Base-by-base conservation (phyloP, 2,329 filamentous ascomycete genomes). In the Macrophomina pseudophaseolina region DNA sequence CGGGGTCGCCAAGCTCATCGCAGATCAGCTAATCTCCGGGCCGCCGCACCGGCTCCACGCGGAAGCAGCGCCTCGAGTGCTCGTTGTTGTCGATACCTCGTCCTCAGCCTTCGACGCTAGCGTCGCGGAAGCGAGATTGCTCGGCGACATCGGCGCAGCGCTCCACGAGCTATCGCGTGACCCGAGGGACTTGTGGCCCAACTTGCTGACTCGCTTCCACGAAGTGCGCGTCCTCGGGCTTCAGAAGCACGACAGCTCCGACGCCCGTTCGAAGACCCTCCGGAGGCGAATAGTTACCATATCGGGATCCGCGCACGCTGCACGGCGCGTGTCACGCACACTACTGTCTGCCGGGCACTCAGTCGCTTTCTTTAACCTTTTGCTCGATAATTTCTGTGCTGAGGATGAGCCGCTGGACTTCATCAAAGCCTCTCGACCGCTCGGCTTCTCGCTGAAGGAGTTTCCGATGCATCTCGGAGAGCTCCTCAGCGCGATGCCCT, bases 81-180 rank as follows among this genome's bases (percentile, higher is more conserved):
- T 75, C 3, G 64, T 75, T 33, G 69, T 74, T 9, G 52, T 74
- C 2, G 70, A 74, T n/a, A 74, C 70, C 23, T 65, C 48, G 5
- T 68, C 70, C 11, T 51, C 66, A 18, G 49, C 54, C 14, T 74
- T 74, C 49, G 69, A 74, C 46, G 28, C 53, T 30, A n/a, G 52
- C 14, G 46, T 40, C 6, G 66, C 63, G 11, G 62, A 68, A 49
- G 40, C 53, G 30, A 70, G 69, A 30, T 64, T 74, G 12, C 58
- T 64, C 16, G 46, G 51, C 16, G 56, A 33, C 3, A 66, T 72
- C 46, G 48, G 28, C 9, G 51, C 58, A 48, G 65, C 56, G 6
- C 51, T 67, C 9, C 33, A 33, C 11, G 38, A 68, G 51, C 18
- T 40, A 12, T 35, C 32, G 9, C 12, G 44, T n/a, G 49, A 63